These are phyloP conservation scores for Eutrema heterophyllum DNA, from an alignment of 345 rosid species.

Conservation along the genomic window DNA sequence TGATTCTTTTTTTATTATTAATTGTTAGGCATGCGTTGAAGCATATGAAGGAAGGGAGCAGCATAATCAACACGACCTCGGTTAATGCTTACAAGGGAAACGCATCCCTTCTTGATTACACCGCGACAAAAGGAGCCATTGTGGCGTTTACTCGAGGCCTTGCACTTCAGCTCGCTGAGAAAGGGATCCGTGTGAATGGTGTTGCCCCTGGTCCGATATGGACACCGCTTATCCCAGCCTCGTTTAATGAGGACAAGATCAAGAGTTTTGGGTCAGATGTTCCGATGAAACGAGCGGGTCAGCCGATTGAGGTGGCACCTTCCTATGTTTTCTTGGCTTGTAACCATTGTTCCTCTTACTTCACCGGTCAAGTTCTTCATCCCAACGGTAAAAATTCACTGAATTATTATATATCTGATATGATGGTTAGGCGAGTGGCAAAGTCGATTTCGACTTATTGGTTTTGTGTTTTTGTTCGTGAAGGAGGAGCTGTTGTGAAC, in stretches of 20 bases:
- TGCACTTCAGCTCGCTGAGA: constrained; percentile 53
- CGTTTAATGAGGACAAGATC: constrained; percentile 50
- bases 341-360: constrained; percentile 78
- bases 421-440: not conserved
- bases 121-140: constrained; percentile 71
- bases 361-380: constrained; percentile 77
- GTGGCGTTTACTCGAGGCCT: constrained; percentile 79
- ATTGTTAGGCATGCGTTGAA: constrained; percentile 49
- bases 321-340: constrained; percentile 71
- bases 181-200: constrained; percentile 63
- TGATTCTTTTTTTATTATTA: not conserved
- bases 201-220: constrained; percentile 84
- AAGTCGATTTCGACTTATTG: not conserved
- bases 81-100: constrained; percentile 62
- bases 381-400: constrained; percentile 44
- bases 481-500: constrained; percentile 30
- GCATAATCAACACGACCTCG: constrained; percentile 71
- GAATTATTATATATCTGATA: not conserved
- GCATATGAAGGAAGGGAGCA: constrained; percentile 79
- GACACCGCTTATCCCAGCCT: constrained; percentile 79
- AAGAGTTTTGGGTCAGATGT: constrained; percentile 45
- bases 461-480: not conserved
- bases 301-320: constrained; percentile 73
- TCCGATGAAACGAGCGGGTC: constrained; percentile 70
- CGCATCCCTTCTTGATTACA: constrained; percentile 54